Percentiles rank a stretch among this genome's conserved stretches.
Evolutionary conservation across 2,329 filamentous ascomycete genomes (phyloP).

Genomic region (Chaetoscypha palmicola): DNA sequence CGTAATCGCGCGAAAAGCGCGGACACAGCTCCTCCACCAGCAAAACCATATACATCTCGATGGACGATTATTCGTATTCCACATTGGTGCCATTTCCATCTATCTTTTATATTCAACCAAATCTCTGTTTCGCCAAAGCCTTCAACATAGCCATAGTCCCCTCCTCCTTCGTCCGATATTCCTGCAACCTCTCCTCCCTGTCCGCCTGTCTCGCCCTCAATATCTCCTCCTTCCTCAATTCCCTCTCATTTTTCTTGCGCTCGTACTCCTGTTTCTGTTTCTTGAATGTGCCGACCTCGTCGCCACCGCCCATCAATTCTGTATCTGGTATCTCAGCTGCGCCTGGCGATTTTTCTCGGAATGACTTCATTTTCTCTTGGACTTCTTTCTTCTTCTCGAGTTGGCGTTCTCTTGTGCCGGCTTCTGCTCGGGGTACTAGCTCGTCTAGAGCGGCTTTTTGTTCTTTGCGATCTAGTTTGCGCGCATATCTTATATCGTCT

Average conservation of each 20-base stretch:
- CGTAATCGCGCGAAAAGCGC: too few species aligned
- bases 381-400: slow-evolving; percentile 77
- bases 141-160: slow-evolving; percentile 76
- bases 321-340: slow-evolving; percentile 60
- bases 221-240: slow-evolving; percentile 75
- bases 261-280: slow-evolving; percentile 57
- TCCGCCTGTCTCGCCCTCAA: slow-evolving; percentile 68
- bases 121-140: slow-evolving; percentile 71
- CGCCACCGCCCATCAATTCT: slow-evolving; percentile 70
- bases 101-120: slow-evolving; percentile 54
- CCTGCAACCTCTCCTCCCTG: slow-evolving; percentile 66
- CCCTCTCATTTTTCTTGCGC: slow-evolving; percentile 74
- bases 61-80: too few species aligned
- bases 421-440: slow-evolving; percentile 71
- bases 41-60: too few species aligned
- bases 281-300: slow-evolving; percentile 61
- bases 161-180: slow-evolving; percentile 70
- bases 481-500: slow-evolving; percentile 51
- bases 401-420: slow-evolving; percentile 73
- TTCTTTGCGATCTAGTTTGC: slow-evolving; percentile 54
- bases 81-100: too few species aligned
- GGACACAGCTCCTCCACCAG: too few species aligned
- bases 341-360: slow-evolving; percentile 61
- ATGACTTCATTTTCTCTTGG: slow-evolving; percentile 66
- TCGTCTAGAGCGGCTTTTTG: slow-evolving; percentile 75